Percentiles rank a stretch among this genome's conserved stretches.
Evolutionary conservation across 305 asterid species (phyloP).

Genomic region (Vinca major): DNA sequence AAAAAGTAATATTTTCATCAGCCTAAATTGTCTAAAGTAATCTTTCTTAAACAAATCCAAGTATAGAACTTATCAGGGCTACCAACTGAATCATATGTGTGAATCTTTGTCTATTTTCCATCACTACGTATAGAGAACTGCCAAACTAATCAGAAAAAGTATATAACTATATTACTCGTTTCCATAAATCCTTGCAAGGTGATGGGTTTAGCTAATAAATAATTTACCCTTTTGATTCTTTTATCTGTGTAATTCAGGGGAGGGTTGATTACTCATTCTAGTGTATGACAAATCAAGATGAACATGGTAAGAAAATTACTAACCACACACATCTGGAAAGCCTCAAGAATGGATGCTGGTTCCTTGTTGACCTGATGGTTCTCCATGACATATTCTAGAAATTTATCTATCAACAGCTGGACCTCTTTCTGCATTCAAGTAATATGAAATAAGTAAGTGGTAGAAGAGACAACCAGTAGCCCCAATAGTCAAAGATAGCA

Average conservation of each 20-base stretch:
- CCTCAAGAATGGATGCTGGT: constrained; percentile 54
- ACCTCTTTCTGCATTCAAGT: constrained; percentile 58
- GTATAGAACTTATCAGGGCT: background rate
- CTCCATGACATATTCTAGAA: constrained; percentile 66
- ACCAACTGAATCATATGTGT: background rate
- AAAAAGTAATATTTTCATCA: no score
- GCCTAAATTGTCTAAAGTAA: background rate
- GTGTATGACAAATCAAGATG: constrained; percentile 1
- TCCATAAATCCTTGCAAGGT: background rate
- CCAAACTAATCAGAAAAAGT: background rate
- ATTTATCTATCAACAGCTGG: constrained; percentile 28
- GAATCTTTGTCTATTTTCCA: background rate
- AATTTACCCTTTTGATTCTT: background rate
- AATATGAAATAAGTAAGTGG: constrained; percentile 10
- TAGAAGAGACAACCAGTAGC: constrained; percentile 2
- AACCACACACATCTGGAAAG: constrained; percentile 84
- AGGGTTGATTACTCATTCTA: background rate
- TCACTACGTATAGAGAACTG: background rate
- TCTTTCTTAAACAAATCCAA: background rate
- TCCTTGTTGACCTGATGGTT: constrained; percentile 55
- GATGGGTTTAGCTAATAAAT: background rate
- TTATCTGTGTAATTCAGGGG: background rate
- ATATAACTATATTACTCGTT: background rate
- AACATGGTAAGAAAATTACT: constrained; percentile 25
- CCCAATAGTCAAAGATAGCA: background rate